Conservation (phyloP, 495 filamentous ascomycete genomes). For the Neurospora hispaniola region DNA sequence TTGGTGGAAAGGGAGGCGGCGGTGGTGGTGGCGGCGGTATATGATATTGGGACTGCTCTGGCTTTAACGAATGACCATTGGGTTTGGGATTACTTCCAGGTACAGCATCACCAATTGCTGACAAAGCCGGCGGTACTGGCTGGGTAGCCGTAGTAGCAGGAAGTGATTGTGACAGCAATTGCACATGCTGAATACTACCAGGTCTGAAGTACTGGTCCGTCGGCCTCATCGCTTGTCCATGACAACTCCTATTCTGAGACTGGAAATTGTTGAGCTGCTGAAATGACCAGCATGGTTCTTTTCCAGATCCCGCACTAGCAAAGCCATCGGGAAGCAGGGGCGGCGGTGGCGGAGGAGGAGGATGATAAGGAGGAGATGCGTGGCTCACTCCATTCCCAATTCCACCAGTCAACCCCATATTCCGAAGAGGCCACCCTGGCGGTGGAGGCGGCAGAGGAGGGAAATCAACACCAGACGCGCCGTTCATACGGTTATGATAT, state of each 20-base stretch:
- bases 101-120: neutral
- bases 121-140: neutral
- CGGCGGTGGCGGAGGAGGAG: neutral
- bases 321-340: neutral
- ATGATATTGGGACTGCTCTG: neutral
- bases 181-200: neutral
- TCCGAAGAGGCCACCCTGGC: neutral
- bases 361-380: neutral
- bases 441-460: neutral
- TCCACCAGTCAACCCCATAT: neutral
- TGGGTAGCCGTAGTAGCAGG: slow-evolving; percentile 1
- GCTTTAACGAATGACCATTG: neutral
- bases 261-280: neutral
- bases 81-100: neutral
- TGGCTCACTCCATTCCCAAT: neutral
- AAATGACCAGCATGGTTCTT: neutral
- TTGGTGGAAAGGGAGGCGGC: neutral
- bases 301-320: neutral
- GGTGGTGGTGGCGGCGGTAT: neutral
- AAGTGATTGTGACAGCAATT: neutral
- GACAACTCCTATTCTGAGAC: neutral
- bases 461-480: neutral
- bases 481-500: neutral
- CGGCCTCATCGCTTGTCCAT: neutral
- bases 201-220: too few relatives aligned